Evolutionary conservation across 2,329 filamentous ascomycete species (phyloP), one percentile per base, ranked within the genome.

Genomic region (Epicoccum sorghinum): DNA sequence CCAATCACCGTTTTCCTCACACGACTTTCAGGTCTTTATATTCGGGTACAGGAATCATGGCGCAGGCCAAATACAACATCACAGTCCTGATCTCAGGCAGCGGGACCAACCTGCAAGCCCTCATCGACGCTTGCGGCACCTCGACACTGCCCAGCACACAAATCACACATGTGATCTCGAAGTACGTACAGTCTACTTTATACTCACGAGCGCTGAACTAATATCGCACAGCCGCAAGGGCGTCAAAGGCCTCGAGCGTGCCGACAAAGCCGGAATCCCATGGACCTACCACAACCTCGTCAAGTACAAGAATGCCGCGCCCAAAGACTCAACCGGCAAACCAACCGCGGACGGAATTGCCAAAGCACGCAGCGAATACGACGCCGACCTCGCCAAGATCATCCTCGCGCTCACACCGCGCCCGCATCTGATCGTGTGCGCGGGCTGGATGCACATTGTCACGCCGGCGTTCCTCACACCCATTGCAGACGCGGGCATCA

Each of bases 361-460:
- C 6, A 71, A 76, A 55, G 88, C 86, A 1, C 84, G 91, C 23
- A 77, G 82, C 41, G 80, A 80, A 48, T 96, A 95, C 73, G 91
- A 96, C 71, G 83, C 85, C 12, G 89, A 90, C 38, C 79, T 96
- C 58, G 89, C 90, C 0, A 74, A 82, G 37, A 80, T 88, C 55
- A 82, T 96, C 47, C 78, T 93, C 23, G 72, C 76, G 4, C 83
- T 88, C 59, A 75, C 75, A 52, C 67, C 67, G 0, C 57, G 55
- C 1, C 91, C 91, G 0, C 84, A 93, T 49, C 75, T 96, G 49
- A 85, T 96, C 43, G 88, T 95, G 7, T 89, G 92, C 62, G 88
- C 73, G 0, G 91, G 92, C 2, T 96, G 90, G 83, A 96, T 96
- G 91, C 88, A 95, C 72, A 88, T 96, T 52, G 83, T 96, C 43